phyloP scores from a whole-genome alignment of 164 flowering plant genomes.

The Magnolia sinica region DNA sequence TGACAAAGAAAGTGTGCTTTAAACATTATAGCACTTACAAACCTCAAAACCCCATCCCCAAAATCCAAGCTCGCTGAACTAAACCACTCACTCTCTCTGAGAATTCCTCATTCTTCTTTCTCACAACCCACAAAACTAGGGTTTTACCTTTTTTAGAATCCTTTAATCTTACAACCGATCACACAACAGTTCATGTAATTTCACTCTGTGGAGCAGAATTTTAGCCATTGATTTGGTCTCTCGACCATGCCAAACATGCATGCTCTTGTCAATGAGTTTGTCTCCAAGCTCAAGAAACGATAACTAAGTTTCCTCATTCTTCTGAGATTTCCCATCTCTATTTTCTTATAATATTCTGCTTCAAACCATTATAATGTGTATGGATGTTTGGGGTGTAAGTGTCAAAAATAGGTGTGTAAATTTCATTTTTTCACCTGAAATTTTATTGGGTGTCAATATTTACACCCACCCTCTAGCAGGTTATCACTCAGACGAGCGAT shows the following conservation, averaged over 20 bases:
- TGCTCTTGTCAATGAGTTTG: conserved; percentile 67
- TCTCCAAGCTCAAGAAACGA: conserved; percentile 77
- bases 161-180: background rate
- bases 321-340: background rate
- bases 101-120: background rate
- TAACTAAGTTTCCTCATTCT: conserved; percentile 11
- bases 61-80: background rate
- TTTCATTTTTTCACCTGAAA: background rate
- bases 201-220: background rate
- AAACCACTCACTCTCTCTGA: background rate
- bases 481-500: too few species aligned
- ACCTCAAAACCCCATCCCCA: background rate
- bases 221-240: background rate
- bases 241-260: conserved; percentile 66
- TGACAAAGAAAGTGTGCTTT: too few species aligned
- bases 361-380: background rate
- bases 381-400: background rate
- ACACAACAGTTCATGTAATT: background rate
- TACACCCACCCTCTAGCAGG: too few species aligned
- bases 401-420: too few species aligned
- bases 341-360: background rate
- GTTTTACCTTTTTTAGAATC: background rate
- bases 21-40: too few species aligned
- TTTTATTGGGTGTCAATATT: too few species aligned
- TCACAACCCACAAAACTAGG: background rate